phyloP scores from a whole-genome alignment of 2,329 filamentous ascomycete species.

The Davidsoniella eucalypti region DNA sequence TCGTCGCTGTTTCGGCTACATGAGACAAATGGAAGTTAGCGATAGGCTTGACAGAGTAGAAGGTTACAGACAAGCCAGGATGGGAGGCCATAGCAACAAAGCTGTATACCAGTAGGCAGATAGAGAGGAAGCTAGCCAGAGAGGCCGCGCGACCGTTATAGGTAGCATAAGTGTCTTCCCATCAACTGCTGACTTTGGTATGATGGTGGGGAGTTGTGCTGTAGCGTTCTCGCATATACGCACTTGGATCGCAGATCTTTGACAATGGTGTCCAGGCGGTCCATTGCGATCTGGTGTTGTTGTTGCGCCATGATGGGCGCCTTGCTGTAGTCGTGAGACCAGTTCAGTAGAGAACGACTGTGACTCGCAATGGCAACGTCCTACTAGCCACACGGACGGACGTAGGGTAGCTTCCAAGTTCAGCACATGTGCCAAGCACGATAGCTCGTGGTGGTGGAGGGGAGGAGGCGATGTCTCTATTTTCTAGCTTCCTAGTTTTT shows the following conservation, averaged over 20 bases:
- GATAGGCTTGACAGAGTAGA: neutral
- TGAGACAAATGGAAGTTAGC: neutral
- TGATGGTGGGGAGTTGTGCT: neutral
- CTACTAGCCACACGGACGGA: too few species aligned
- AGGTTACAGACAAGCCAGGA: neutral
- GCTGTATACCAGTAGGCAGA: too few species aligned
- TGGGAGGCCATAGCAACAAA: too few species aligned
- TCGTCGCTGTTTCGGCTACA: constrained; percentile 24
- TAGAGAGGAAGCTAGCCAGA: too few species aligned
- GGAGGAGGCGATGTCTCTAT: too few species aligned
- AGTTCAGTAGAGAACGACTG: constrained; percentile 6
- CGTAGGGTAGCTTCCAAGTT: too few species aligned
- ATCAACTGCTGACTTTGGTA: too few species aligned
- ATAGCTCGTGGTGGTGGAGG: too few species aligned
- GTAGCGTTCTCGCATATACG: constrained; percentile 10
- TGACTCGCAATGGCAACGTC: neutral
- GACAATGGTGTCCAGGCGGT: constrained; percentile 36
- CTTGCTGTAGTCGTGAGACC: constrained; percentile 7
- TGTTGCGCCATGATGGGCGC: constrained; percentile 13
- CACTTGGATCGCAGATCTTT: constrained; percentile 41
- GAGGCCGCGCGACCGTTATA: too few species aligned
- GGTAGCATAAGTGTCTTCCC: too few species aligned
- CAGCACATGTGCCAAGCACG: too few species aligned
- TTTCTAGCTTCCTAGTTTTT: too few species aligned
- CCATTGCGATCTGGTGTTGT: constrained; percentile 36